Percentiles rank a stretch among this genome's conserved stretches.
Evolutionary conservation across 2,329 filamentous ascomycete species (phyloP).

Genomic region (Cercospora brassicicola): DNA sequence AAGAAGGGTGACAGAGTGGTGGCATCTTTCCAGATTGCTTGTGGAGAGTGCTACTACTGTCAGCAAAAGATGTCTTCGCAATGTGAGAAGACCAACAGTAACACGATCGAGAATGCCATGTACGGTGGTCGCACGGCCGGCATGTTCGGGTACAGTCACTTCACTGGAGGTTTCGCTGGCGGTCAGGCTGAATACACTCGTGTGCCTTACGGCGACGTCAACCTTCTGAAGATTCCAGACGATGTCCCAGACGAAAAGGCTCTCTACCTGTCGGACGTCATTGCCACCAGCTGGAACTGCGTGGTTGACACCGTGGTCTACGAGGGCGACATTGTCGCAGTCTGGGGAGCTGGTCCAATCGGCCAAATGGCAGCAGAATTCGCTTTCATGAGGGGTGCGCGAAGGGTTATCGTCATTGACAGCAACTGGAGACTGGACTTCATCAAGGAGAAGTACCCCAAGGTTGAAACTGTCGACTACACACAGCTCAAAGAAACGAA

Average conservation of each 20-base stretch:
- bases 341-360: constrained; percentile 86
- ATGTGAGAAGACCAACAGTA: constrained; percentile 77
- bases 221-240: constrained; percentile 75
- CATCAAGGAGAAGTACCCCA: constrained; percentile 63
- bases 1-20: constrained; percentile 64
- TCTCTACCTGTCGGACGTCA: constrained; percentile 77
- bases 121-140: constrained; percentile 76
- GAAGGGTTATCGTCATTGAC: constrained; percentile 76
- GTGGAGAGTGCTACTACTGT: constrained; percentile 70
- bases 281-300: constrained; percentile 76
- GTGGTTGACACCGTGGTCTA: constrained; percentile 84
- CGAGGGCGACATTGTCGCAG: constrained; percentile 71
- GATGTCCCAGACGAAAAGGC: constrained; percentile 81
- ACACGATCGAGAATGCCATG: constrained; percentile 69
- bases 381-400: constrained; percentile 69
- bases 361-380: constrained; percentile 74
- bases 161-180: constrained; percentile 83
- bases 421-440: constrained; percentile 69
- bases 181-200: constrained; percentile 85
- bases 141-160: constrained; percentile 61
- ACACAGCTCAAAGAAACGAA: constrained; percentile 58
- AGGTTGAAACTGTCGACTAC: constrained; percentile 70
- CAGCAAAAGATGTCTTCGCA: constrained; percentile 74
- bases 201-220: constrained; percentile 77
- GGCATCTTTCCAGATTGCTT: constrained; percentile 81